Evolutionary conservation across 148 eudicot genomes (phyloP).

Genomic region (Chenopodium suecicum): DNA sequence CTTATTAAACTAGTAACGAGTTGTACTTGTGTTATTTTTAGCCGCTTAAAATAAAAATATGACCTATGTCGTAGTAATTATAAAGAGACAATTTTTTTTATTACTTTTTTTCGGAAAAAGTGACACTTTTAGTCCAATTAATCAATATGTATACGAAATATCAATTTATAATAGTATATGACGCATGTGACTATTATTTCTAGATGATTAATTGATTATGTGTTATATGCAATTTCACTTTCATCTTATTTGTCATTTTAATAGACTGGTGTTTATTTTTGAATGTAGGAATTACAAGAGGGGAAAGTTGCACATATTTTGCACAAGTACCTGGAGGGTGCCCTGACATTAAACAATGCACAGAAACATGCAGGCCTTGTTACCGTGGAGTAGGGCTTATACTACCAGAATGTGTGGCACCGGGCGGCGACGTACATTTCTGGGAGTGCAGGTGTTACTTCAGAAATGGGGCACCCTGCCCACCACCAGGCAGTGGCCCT

Average conservation of each 20-base stretch:
- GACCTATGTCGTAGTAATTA: no score
- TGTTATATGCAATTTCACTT: no score
- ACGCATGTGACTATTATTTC: no score
- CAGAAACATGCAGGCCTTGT: conserved; percentile 1
- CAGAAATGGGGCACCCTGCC: neutral
- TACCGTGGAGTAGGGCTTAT: neutral
- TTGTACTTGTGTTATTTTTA: no score
- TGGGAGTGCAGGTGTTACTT: neutral
- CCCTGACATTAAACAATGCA: conserved; percentile 1
- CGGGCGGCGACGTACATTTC: neutral
- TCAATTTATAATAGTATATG: no score
- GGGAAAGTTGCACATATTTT: neutral
- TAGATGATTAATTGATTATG: no score
- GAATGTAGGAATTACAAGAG: neutral
- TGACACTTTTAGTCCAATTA: no score
- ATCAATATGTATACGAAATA: no score
- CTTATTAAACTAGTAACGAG: no score
- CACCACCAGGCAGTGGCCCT: neutral
- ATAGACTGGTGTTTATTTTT: neutral
- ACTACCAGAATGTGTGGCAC: neutral
- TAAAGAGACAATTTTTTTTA: no score
- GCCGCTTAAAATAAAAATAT: no score
- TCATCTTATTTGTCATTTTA: neutral
- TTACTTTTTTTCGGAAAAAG: no score
- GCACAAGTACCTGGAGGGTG: neutral